Percentiles rank a stretch among this genome's conserved stretches.
Evolutionary conservation across 2,329 filamentous ascomycete species (phyloP).

Genomic region (Fusarium annulatum): DNA sequence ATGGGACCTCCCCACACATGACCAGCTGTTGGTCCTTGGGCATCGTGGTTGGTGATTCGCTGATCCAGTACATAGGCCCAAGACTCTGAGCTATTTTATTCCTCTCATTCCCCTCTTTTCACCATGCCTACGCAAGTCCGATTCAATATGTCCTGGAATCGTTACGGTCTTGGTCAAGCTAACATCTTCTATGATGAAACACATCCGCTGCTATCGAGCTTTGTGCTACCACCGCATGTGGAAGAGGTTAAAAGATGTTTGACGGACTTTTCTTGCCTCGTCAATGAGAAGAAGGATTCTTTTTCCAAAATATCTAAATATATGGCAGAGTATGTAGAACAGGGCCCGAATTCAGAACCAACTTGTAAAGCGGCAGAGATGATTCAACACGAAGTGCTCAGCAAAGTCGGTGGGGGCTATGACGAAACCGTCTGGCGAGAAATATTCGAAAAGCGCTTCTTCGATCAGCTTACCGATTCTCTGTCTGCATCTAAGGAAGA

Average conservation of each 20-base stretch:
- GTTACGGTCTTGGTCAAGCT: background rate
- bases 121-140: fast-evolving
- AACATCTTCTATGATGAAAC: conserved; percentile 20
- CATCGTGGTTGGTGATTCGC: fast-evolving
- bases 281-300: background rate
- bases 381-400: background rate
- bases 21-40: background rate
- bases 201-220: background rate
- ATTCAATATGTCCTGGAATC: conserved; percentile 9
- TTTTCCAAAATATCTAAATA: fast-evolving
- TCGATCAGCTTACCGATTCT: conserved; percentile 1
- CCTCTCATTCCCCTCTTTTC: background rate
- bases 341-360: background rate
- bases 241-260: conserved; percentile 15
- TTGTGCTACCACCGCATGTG: conserved; percentile 11
- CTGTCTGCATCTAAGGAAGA: background rate
- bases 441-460: conserved; percentile 13
- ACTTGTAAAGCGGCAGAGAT: background rate
- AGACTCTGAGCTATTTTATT: fast-evolving
- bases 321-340: fast-evolving
- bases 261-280: conserved; percentile 19
- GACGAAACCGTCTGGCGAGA: background rate
- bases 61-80: background rate
- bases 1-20: background rate
- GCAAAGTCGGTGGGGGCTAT: conserved; percentile 5